phyloP scores from a whole-genome alignment of 306 rosid genomes.

The Echinosophora koreensis region DNA sequence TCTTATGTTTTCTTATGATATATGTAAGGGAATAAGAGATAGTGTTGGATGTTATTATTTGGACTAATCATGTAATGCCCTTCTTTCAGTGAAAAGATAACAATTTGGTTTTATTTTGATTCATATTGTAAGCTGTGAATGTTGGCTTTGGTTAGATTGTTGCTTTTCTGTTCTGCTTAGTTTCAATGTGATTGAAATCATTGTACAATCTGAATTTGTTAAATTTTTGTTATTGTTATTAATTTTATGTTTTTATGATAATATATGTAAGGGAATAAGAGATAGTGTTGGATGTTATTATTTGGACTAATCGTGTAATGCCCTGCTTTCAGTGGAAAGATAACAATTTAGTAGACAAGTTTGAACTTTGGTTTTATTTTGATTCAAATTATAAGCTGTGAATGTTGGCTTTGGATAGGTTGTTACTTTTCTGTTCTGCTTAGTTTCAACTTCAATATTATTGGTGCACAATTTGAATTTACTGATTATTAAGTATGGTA shows the following conservation, averaged over 20 bases:
- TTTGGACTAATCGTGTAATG: not conserved
- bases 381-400: not conserved
- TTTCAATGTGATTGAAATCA: not conserved
- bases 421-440: not conserved
- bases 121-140: not conserved
- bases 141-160: not conserved
- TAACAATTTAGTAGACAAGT: not conserved
- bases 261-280: conserved; percentile 20
- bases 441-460: not conserved
- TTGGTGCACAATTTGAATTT: conserved; percentile 11
- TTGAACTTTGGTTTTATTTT: not conserved
- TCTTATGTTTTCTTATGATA: conserved; percentile 12
- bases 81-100: conserved; percentile 11
- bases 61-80: not conserved
- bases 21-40: conserved; percentile 8
- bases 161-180: not conserved
- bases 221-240: not conserved
- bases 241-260: not conserved
- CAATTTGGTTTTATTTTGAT: not conserved
- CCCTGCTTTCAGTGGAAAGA: conserved; percentile 12
- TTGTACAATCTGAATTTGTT: not conserved
- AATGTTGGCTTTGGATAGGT: not conserved
- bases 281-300: conserved; percentile 5
- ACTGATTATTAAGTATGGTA: not conserved
- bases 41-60: conserved; percentile 8